Conservation (phyloP, 2,329 filamentous ascomycete species). For the Diplodia intermedia region DNA sequence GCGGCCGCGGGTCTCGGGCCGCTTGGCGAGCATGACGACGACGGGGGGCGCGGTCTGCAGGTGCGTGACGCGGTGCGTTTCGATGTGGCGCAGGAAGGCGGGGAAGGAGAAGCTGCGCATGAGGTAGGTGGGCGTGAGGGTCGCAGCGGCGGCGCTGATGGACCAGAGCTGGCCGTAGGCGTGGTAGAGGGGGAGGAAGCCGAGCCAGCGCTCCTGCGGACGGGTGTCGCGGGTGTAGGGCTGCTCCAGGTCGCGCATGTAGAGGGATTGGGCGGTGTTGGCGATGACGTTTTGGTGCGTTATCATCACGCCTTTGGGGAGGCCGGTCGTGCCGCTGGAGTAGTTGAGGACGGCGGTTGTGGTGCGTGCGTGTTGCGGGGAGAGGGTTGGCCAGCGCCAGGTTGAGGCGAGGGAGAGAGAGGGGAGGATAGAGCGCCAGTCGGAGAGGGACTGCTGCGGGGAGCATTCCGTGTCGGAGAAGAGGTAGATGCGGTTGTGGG, state of each 20-base stretch:
- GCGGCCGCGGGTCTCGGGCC: conserved; percentile 44
- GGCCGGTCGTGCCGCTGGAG: conserved; percentile 52
- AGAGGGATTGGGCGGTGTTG: conserved; percentile 48
- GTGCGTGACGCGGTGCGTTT: conserved; percentile 48
- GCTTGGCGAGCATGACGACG: conserved; percentile 49
- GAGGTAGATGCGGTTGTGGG: conserved; percentile 55
- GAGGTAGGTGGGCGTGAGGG: conserved; percentile 46
- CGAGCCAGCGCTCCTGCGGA: conserved; percentile 46
- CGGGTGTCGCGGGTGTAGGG: conserved; percentile 37
- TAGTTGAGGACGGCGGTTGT: conserved; percentile 41
- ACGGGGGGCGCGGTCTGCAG: conserved; percentile 51
- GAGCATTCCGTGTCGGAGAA: conserved; percentile 54
- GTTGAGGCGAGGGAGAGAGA: conserved; percentile 45
- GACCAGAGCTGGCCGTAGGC: conserved; percentile 52
- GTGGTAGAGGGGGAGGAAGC: conserved; percentile 45
- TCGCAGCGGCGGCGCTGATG: conserved; percentile 46
- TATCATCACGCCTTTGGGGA: conserved; percentile 55
- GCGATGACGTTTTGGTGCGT: conserved; percentile 54
- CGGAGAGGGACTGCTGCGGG: conserved; percentile 45
- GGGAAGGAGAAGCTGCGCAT: conserved; percentile 50
- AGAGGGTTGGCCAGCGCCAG: conserved; percentile 54
- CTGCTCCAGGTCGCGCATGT: conserved; percentile 48
- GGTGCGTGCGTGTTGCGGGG: conserved; percentile 45
- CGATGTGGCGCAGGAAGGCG: conserved; percentile 45
- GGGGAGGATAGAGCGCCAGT: conserved; percentile 54